Evolutionary conservation across 2,329 filamentous ascomycete species (phyloP).

Genomic region (Ophiostoma perfectum): DNA sequence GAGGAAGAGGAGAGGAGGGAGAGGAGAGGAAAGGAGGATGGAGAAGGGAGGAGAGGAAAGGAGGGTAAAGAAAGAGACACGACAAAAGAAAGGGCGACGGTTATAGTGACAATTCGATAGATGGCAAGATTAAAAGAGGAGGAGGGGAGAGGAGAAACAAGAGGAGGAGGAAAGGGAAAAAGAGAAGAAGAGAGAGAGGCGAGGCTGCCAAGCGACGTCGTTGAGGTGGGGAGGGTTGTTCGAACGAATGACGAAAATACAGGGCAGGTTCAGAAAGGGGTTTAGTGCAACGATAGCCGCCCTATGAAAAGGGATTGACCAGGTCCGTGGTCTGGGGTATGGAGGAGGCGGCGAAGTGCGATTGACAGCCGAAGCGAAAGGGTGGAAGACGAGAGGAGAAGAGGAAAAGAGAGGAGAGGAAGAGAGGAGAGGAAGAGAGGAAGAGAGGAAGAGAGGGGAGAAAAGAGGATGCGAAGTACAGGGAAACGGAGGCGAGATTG

Average conservation of each 20-base stretch:
- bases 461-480: not conserved
- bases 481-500: slow-evolving; percentile 8
- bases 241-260: slow-evolving; percentile 12
- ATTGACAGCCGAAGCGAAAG: not conserved
- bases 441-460: not conserved
- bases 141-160: slow-evolving; percentile 1
- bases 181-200: slow-evolving; percentile 8
- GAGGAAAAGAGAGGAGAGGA: not conserved
- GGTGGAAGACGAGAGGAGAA: not conserved
- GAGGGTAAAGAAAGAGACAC: not conserved
- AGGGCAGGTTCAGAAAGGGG: slow-evolving; percentile 5
- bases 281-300: slow-evolving; percentile 18
- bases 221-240: slow-evolving; percentile 16
- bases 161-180: not conserved
- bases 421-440: not conserved
- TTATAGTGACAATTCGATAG: not conserved
- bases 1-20: not conserved
- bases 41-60: not conserved
- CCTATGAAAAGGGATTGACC: slow-evolving; percentile 10
- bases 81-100: slow-evolving; percentile 8
- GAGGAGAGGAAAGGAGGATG: not conserved
- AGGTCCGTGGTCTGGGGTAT: slow-evolving; percentile 12
- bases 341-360: slow-evolving; percentile 6
- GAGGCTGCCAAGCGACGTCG: slow-evolving; percentile 19
- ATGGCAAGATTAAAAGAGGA: not conserved